A percentile compares a stretch with the other conserved stretches of the same genome.
These are phyloP conservation scores for Hyaloscypha variabilis DNA, from an alignment of 495 filamentous ascomycete species.

Conservation along the genomic window DNA sequence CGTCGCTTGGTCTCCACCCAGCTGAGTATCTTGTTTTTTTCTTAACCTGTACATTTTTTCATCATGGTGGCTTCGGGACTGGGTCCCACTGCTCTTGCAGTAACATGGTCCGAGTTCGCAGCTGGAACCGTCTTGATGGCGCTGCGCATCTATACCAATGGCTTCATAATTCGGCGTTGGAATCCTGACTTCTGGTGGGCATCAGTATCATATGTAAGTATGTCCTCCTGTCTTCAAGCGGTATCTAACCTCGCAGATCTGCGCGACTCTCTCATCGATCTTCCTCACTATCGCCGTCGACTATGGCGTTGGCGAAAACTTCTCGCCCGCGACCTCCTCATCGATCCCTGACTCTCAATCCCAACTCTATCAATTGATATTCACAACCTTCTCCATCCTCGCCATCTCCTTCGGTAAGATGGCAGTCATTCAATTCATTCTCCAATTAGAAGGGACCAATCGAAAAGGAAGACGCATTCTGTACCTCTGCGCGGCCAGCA, in stretches of 20 bases:
- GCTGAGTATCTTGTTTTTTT: constrained; percentile 13
- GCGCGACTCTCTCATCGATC: constrained; percentile 16
- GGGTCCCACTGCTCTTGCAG: constrained; percentile 18
- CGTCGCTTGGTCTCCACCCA: constrained; percentile 6
- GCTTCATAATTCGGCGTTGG: constrained; percentile 21
- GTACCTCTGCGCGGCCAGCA: constrained; percentile 23
- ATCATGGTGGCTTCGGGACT: constrained; percentile 20
- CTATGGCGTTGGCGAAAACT: constrained; percentile 21
- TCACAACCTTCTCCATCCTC: constrained; percentile 24
- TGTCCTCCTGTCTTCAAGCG: background rate
- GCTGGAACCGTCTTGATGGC: constrained; percentile 19
- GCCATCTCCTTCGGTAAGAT: constrained; percentile 24
- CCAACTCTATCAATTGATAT: constrained; percentile 23
- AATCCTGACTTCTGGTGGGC: constrained; percentile 21
- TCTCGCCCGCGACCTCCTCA: constrained; percentile 19
- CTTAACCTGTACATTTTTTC: constrained; percentile 19
- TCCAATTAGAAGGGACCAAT: constrained; percentile 24
- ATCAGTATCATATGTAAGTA: constrained; percentile 19
- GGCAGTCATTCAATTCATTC: constrained; percentile 27
- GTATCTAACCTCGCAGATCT: constrained; percentile 20
- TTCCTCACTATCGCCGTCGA: constrained; percentile 21
- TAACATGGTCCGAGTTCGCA: constrained; percentile 21
- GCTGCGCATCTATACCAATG: constrained; percentile 19
- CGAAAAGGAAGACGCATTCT: constrained; percentile 17
- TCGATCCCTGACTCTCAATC: constrained; percentile 19